Evolutionary conservation across 306 rosid species (phyloP), one percentile per base, ranked within the genome.

Genomic region (Begonia loranthoides): DNA sequence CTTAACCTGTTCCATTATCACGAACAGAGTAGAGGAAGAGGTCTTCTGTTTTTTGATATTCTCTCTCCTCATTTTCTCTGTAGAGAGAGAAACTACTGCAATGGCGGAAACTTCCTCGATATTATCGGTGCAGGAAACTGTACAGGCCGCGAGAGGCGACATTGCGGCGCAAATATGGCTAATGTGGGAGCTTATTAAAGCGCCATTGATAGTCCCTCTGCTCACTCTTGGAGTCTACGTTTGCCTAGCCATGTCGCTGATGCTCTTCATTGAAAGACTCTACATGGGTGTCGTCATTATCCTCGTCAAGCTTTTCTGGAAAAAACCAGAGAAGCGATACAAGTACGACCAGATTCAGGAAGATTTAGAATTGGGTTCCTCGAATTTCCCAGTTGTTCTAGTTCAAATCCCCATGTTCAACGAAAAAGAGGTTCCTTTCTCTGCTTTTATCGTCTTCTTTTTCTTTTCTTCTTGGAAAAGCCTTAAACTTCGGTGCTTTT

Each of bases 351-450:
- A 64, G 0, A 53, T 92, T 11, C 76, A 76, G 56, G 99, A 92
- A 3, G 99, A 92, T 19, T 63, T 61, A 46, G 99, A 92, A 79
- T 21, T 68, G 17, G 99, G 99, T 1, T 62, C 74, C 67, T 66
- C 93, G 9, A 80, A 83, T 73, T 92, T 76, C 74, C 99, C 99
- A 0, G 73, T 68, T 12, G 96, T 92, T 28, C 90, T 92, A 5
- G n/a, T 92, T 17, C 99, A 92, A 82, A 92, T 92, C 75, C 99
- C 99, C 13, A 92, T 92, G 99, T 92, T 71, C 74, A 92, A 92
- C 47, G 99, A 92, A 63, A 76, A 47, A 79, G 99, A 92, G 99
- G 99, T 86, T 7, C 9, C 45, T 19, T 4, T 15, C 50, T 43
- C 33, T 21, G 33, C 21, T 14, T 3, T 6, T 36, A 1, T 7